Conservation (phyloP, 176 grass and related monocot genomes). For the Thinopyrum elongatum region DNA sequence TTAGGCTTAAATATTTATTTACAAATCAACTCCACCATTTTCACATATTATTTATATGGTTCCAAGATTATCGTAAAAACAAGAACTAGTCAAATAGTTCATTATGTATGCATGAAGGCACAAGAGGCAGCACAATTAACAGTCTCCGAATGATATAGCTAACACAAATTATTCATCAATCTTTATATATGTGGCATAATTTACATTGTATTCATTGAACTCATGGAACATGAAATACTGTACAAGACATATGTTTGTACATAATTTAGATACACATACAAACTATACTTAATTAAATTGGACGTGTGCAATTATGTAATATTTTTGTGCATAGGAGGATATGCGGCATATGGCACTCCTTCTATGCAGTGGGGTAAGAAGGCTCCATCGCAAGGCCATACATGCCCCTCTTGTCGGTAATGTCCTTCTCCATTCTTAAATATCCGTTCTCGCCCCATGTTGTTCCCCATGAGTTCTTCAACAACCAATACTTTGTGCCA, state of each 20-base stretch:
- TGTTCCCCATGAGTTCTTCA: neutral
- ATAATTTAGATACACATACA: neutral
- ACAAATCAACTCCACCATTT: no score
- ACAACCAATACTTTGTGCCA: neutral
- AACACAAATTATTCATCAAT: neutral
- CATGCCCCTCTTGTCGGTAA: neutral
- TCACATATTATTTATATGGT: no score
- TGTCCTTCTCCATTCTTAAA: neutral
- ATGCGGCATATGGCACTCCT: neutral
- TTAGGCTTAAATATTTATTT: no score
- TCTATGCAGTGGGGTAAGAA: neutral
- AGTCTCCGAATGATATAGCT: no score
- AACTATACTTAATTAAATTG: neutral
- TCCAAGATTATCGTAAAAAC: no score
- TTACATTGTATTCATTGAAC: neutral
- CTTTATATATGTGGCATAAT: neutral
- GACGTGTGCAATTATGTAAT: neutral
- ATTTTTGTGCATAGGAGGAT: neutral
- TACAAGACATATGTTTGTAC: neutral
- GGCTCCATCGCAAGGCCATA: neutral
- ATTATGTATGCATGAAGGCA: no score
- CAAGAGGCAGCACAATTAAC: no score
- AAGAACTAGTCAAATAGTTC: no score
- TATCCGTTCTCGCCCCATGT: neutral
- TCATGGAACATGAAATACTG: neutral